Conservation (phyloP, 78 protist species). For the Cavenderia fasciculata region DNA sequence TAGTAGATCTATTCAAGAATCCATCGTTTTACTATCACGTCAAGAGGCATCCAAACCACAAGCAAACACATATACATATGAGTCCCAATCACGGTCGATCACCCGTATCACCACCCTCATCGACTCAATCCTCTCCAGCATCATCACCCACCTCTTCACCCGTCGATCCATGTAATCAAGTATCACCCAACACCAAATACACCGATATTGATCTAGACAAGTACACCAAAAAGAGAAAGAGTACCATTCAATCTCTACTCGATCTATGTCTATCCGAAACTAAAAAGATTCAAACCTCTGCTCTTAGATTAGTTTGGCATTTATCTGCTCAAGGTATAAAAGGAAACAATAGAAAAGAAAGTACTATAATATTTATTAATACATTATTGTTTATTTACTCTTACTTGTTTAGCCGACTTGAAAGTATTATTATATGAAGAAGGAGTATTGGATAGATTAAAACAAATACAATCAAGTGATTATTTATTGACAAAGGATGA, state of each 20-base stretch:
- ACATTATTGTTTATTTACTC: not conserved
- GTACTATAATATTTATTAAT: not conserved
- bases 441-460: conserved; percentile 72
- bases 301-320: conserved; percentile 72
- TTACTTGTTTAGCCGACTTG: conserved; percentile 20
- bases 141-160: not conserved
- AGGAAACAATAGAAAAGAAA: no score
- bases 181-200: conserved; percentile 66
- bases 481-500: not conserved
- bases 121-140: conserved; percentile 27
- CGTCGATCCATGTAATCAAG: conserved; percentile 19
- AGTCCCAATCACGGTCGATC: no score
- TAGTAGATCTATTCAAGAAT: conserved; percentile 64
- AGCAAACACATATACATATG: not conserved
- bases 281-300: conserved; percentile 58
- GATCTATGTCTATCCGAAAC: conserved; percentile 65
- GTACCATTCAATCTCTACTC: conserved; percentile 39
- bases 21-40: conserved; percentile 61
- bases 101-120: no score
- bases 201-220: conserved; percentile 62
- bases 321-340: conserved; percentile 72
- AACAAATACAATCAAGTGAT: conserved; percentile 22
- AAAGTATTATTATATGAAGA: conserved; percentile 73
- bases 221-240: conserved; percentile 44
- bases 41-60: conserved; percentile 71